phyloP scores from a whole-genome alignment of 1,284 basidiomycete genomes.

The Apiotrichum siamense region DNA sequence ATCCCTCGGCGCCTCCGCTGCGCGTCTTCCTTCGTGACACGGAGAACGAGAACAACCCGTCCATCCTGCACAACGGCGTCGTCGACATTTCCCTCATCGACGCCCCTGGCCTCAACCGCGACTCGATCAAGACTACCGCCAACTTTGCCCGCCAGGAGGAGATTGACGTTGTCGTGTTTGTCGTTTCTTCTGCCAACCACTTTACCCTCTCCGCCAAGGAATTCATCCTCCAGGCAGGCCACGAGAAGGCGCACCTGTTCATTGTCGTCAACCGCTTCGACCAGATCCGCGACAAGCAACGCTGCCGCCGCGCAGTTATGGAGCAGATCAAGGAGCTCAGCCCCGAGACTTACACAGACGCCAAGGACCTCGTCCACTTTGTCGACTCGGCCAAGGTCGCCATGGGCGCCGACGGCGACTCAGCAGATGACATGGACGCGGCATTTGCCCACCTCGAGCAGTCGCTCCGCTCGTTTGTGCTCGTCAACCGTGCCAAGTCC shows the following conservation, averaged over 20 bases:
- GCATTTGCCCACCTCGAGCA: constrained; percentile 84
- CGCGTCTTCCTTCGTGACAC: constrained; percentile 73
- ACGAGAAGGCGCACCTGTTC: constrained; percentile 97
- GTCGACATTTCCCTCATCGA: constrained; percentile 98
- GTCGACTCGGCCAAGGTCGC: constrained; percentile 71
- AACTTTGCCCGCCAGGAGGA: constrained; percentile 95
- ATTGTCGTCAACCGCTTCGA: constrained; percentile 97
- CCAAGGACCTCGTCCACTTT: constrained; percentile 93
- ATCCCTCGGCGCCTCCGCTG: constrained; percentile 60
- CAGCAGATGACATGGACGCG: constrained; percentile 53
- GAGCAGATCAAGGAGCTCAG: constrained; percentile 93
- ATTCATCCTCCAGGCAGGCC: constrained; percentile 86
- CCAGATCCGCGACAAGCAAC: constrained; percentile 90
- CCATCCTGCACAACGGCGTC: constrained; percentile 89
- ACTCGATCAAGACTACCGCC: constrained; percentile 91
- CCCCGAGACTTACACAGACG: constrained; percentile 84
- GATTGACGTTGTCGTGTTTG: constrained; percentile 98
- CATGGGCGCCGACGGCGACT: constrained; percentile 32
- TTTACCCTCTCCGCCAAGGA: constrained; percentile 95
- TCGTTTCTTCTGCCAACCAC: constrained; percentile 97
- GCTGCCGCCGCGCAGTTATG: constrained; percentile 80
- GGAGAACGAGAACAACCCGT: constrained; percentile 64
- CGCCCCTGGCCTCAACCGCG: constrained; percentile 93
- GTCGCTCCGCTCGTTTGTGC: constrained; percentile 88
- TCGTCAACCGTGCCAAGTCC: constrained; percentile 88